Percentiles rank a stretch among this genome's conserved stretches.
These are phyloP conservation scores for Candida ovalis DNA, from an alignment of 805 yeast genomes.

Conservation along the genomic window DNA sequence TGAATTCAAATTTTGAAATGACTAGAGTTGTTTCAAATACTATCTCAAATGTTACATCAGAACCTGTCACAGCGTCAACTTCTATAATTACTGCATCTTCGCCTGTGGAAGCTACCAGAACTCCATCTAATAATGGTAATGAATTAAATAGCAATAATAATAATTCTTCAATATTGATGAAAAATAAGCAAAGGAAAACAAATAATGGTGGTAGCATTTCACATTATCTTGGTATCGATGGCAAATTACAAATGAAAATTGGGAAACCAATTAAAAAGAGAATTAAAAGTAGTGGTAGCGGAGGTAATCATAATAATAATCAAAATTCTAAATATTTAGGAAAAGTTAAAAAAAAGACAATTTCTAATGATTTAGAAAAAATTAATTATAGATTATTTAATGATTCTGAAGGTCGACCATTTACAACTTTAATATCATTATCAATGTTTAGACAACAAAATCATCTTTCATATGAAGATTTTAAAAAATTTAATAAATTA, in stretches of 20 bases:
- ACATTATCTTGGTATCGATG: no score
- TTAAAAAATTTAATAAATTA: conserved; percentile 6
- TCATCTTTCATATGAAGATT: conserved; percentile 11
- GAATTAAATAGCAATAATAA: neutral
- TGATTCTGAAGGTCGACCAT: neutral
- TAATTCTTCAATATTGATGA: no score
- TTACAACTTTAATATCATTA: conserved; percentile 1
- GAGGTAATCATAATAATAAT: no score
- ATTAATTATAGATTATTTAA: conserved; percentile 1
- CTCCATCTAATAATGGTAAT: neutral
- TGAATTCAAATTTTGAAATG: neutral
- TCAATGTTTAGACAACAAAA: conserved; percentile 14
- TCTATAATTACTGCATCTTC: neutral
- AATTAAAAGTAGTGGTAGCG: neutral
- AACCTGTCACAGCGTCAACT: neutral
- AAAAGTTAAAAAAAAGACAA: neutral
- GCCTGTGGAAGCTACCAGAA: neutral
- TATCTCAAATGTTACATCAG: neutral
- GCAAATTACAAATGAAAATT: no score
- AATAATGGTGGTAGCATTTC: no score
- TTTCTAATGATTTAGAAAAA: neutral
- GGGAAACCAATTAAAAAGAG: neutral
- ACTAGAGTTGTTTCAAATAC: neutral
- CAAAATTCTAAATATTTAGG: neutral
- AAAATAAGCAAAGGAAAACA: no score